Base-by-base conservation (phyloP, 805 yeast genomes). In the Kodamaea neixiangensis region DNA sequence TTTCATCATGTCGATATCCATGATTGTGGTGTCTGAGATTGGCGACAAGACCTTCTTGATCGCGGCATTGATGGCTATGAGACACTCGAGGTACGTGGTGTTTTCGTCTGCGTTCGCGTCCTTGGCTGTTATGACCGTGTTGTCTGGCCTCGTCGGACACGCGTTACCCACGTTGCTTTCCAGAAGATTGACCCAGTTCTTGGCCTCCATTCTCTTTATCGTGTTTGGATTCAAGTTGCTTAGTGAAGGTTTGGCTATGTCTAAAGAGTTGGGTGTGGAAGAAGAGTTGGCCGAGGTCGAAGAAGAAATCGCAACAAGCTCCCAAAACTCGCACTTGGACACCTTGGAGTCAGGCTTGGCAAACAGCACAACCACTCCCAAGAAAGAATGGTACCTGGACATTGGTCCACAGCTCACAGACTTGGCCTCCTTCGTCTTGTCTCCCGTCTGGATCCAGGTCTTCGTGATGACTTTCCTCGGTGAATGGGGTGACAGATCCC, bases 401-500 rank as follows among this genome's bases (percentile, higher is more conserved):
- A 17, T 57, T 6, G 65, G 63, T n/a, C 63, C 65, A 20, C 82
- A 83, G 38, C 40, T 86, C 14, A 67, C 73, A 39, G 78, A 84
- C 58, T 74, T 87, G 46, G 82, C 86, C 2, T 68, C 83, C 2
- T 80, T 83, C 50, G 70, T 90, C 3, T 73, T 93, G 50, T 87
- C 96, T 2, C 98, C 99, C 3, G 72, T 85, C 7, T 94, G 96
- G 92, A 86, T 91, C 57, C 97, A 93, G 74, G 93, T 93, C 3
- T 94, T 94, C 64, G 83, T 83, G 48, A 93, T 94, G 98, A 89
- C 97, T 3, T 94, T 94, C 67, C 73, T 94, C 46, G 99, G 97
- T 54, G 99, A 94, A 73, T 91, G 98, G 96, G 99, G 99, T 47
- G 99, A 94, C 69, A 84, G 99, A 62, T 91, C 97, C 10, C 99